Evolutionary conservation across 441 rosid species (phyloP).

Genomic region (Theobroma grandiflorum): DNA sequence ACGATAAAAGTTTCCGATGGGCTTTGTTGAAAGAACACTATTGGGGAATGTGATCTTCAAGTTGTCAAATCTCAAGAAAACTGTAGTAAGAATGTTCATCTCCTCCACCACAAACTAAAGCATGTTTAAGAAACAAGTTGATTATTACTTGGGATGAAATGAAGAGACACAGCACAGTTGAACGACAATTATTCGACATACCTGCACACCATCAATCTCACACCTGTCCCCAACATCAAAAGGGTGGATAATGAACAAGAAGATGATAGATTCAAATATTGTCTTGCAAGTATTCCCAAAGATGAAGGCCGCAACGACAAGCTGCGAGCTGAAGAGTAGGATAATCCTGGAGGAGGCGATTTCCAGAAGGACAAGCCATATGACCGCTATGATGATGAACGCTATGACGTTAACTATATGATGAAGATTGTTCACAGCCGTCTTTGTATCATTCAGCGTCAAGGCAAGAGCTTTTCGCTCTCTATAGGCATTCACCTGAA

Average conservation of each 20-base stretch:
- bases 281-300: slow-evolving; percentile 88
- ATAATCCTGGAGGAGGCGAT: slow-evolving; percentile 67
- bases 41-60: slow-evolving; percentile 66
- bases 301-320: slow-evolving; percentile 73
- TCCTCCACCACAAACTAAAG: slow-evolving; percentile 83
- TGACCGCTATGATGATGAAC: slow-evolving; percentile 46
- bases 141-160: neutral
- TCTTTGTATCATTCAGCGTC: slow-evolving; percentile 87
- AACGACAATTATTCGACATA: slow-evolving; percentile 19
- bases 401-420: slow-evolving; percentile 58
- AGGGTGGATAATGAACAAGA: slow-evolving; percentile 85
- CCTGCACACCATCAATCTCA: slow-evolving; percentile 80
- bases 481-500: slow-evolving; percentile 83
- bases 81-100: slow-evolving; percentile 85
- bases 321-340: slow-evolving; percentile 69
- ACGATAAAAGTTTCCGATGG: slow-evolving; percentile 72
- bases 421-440: slow-evolving; percentile 84
- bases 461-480: slow-evolving; percentile 86
- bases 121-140: neutral
- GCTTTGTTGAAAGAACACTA: slow-evolving; percentile 63
- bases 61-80: slow-evolving; percentile 78
- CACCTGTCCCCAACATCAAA: slow-evolving; percentile 89
- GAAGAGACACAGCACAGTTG: neutral
- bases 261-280: slow-evolving; percentile 76
- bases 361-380: slow-evolving; percentile 74